Conservation (phyloP, 1,139 yeast genomes). For the Yamadazyma buinensis region DNA sequence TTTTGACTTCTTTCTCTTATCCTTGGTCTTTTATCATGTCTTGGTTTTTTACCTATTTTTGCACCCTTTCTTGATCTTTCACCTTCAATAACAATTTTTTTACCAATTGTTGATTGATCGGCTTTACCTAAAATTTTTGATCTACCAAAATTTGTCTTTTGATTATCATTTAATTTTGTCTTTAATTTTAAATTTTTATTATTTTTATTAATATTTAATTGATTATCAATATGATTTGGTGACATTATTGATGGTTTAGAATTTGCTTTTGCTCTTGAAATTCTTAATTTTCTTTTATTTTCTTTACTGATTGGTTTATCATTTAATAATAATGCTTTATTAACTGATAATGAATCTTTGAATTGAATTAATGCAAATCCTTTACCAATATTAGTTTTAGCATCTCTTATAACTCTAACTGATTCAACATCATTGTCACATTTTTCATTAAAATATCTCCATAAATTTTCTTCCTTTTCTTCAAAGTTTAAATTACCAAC, state of each 20-base stretch:
- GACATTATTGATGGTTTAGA: constrained; percentile 46
- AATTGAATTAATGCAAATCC: constrained; percentile 97
- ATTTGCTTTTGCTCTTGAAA: constrained; percentile 66
- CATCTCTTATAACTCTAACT: constrained; percentile 85
- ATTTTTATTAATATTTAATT: constrained; percentile 21
- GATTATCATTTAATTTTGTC: constrained; percentile 49
- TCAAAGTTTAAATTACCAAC: constrained; percentile 95
- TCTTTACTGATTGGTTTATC: constrained; percentile 58
- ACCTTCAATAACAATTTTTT: constrained; percentile 25
- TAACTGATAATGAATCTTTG: constrained; percentile 73
- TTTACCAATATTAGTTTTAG: constrained; percentile 92
- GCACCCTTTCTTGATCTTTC: constrained; percentile 67
- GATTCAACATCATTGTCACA: constrained; percentile 75
- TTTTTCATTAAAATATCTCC: constrained; percentile 68
- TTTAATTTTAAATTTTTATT: constrained; percentile 14
- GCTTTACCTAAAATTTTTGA: constrained; percentile 78
- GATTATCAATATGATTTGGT: constrained; percentile 42
- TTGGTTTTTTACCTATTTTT: constrained; percentile 36
- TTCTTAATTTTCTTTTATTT: constrained; percentile 61
- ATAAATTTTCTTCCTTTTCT: constrained; percentile 82
- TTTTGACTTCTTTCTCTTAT: constrained; percentile 61
- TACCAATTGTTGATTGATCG: constrained; percentile 65
- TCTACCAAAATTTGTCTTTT: constrained; percentile 76
- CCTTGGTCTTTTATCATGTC: constrained; percentile 55
- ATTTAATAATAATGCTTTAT: constrained; percentile 75